Evolutionary conservation across 129 eudicot species (phyloP), one percentile per base, ranked within the genome.

Genomic region (Centrapalus pauciflorus): DNA sequence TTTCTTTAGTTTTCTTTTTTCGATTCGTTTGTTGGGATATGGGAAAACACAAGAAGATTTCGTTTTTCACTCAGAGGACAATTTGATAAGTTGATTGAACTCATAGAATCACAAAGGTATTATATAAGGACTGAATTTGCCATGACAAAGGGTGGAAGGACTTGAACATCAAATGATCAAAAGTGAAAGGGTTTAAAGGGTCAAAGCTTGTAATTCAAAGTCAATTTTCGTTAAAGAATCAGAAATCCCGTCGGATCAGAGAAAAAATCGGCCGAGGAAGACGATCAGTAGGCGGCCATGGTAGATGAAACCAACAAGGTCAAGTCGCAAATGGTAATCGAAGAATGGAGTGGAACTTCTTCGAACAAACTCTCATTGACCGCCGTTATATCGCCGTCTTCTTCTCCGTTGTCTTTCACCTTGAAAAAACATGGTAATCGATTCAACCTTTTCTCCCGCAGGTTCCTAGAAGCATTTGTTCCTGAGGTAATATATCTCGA

Each of bases 271-370:
- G n/a, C 58, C 33, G 55, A 55, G 55, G 76, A 59, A 70, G 59
- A 28, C 67, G 65, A 34, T 41, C 71, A 64, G 20, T 73, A 10
- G 65, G 64, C 60, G 54, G 72, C 59, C 10, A 69, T 76, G 85
- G 75, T 73, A 60, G 71, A 58, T 51, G 54, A 73, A 46, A 14
- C 5, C 41, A 16, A 34, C 28, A 38, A 74, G 35, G 16, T 51
- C 43, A 46, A 80, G 46, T 41, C 84, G 69, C 27, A 17, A 70
- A 50, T 75, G 9, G 46, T 76, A 23, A 2, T 85, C 33, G 95
- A 85, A 75, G 96, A 89, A 75, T 89, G 96, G 96, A 85, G 79
- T 19, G 96, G 96, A 1, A 76, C 88, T 7, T 82, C 95, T 17
- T 77, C 90, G 23, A 57, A 82, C 29, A 79, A 89, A 72, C 86